These are phyloP conservation scores for Yamadazyma membranifaciens DNA, from an alignment of 1,139 yeast species.

Conservation along the genomic window DNA sequence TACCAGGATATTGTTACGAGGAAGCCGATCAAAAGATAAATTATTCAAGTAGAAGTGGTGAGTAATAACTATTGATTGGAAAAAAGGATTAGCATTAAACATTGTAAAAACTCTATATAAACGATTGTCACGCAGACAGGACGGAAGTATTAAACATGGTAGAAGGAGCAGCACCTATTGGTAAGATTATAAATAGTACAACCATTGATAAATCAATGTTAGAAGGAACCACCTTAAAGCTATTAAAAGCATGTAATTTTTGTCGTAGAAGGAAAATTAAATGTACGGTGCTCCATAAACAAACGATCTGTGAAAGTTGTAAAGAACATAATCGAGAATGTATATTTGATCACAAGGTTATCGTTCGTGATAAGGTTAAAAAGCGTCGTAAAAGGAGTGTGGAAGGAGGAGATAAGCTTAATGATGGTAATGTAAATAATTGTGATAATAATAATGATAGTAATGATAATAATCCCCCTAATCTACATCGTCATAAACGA, in stretches of 20 bases:
- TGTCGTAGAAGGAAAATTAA: constrained; percentile 21
- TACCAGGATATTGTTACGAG: too few species aligned
- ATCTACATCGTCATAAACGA: constrained; percentile 8
- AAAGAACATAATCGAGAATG: constrained; percentile 17
- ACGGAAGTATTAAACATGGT: not conserved
- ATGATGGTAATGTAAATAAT: not conserved
- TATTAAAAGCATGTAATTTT: constrained; percentile 20
- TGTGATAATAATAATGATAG: too few species aligned
- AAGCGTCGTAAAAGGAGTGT: not conserved
- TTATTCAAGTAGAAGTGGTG: too few species aligned
- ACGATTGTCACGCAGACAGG: not conserved
- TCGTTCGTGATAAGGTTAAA: constrained; percentile 1
- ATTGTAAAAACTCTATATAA: too few species aligned
- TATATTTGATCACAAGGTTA: constrained; percentile 19
- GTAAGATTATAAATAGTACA: too few species aligned
- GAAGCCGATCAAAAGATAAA: too few species aligned
- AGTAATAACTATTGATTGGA: too few species aligned
- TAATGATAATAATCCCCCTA: not conserved
- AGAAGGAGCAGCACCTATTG: too few species aligned
- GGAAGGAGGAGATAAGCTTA: not conserved
- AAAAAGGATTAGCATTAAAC: too few species aligned
- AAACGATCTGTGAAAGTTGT: constrained; percentile 19
- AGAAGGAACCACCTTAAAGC: constrained; percentile 15
- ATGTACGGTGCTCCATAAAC: constrained; percentile 14
- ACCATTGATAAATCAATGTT: not conserved